Evolutionary conservation across 2,329 filamentous ascomycete genomes (phyloP).

Genomic region (Fusarium sp.): DNA sequence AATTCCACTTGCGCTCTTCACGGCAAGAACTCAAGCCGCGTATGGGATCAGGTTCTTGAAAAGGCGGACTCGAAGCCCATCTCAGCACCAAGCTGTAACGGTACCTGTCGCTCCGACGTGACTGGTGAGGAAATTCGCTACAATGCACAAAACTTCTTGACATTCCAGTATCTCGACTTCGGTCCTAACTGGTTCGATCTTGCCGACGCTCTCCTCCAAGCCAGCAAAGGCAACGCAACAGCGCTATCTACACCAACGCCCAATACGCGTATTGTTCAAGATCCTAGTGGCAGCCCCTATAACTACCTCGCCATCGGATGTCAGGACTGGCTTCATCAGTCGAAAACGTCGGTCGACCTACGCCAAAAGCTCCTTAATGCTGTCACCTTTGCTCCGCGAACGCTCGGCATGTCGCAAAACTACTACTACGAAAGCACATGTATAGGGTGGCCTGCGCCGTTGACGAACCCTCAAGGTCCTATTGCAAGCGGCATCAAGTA

Average conservation of each 20-base stretch:
- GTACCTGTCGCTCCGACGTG: constrained; percentile 32
- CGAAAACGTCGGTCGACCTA: constrained; percentile 23
- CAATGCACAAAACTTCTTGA: constrained; percentile 20
- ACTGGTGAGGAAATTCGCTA: constrained; percentile 42
- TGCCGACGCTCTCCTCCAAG: constrained; percentile 23
- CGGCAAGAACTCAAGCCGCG: constrained; percentile 25
- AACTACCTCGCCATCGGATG: constrained; percentile 39
- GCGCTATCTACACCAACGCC: constrained; percentile 25
- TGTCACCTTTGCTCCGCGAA: constrained; percentile 29
- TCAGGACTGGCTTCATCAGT: constrained; percentile 38
- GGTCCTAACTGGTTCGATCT: constrained; percentile 30
- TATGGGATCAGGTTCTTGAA: constrained; percentile 31
- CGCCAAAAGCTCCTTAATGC: constrained; percentile 20
- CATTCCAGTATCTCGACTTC: constrained; percentile 24
- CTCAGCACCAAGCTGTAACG: constrained; percentile 23
- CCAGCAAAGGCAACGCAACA: constrained; percentile 37
- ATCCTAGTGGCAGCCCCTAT: constrained; percentile 25
- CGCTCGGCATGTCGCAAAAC: constrained; percentile 27
- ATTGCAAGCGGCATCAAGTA: constrained; percentile 1
- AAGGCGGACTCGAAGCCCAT: constrained; percentile 28
- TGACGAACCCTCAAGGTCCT: constrained; percentile 29
- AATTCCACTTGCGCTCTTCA: constrained; percentile 36
- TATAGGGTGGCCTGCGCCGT: constrained; percentile 37
- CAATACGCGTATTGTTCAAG: neutral
- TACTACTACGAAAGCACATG: constrained; percentile 35